phyloP scores from a whole-genome alignment of 1,139 yeast species.

The Starmera stellimalicola region DNA sequence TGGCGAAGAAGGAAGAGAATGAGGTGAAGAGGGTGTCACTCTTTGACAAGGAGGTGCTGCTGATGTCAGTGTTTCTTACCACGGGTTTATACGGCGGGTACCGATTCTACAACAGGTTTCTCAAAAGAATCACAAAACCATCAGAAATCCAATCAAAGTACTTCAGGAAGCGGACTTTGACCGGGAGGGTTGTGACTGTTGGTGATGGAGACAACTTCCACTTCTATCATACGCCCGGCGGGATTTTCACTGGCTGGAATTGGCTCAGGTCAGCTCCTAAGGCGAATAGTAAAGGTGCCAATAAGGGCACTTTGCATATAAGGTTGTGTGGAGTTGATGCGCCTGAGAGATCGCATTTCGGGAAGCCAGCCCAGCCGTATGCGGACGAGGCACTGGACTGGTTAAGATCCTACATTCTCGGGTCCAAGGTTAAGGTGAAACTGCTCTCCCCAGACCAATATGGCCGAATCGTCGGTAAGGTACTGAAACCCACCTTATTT shows the following conservation, averaged over 20 bases:
- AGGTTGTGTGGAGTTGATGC: conserved; percentile 96
- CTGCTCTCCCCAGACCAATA: conserved; percentile 86
- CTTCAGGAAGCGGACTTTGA: conserved; percentile 38
- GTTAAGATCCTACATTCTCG: conserved; percentile 57
- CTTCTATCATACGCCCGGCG: conserved; percentile 92
- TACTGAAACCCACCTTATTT: conserved; percentile 52
- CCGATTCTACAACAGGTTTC: conserved; percentile 25
- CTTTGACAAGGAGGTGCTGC: conserved; percentile 14
- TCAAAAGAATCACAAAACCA: conserved; percentile 30
- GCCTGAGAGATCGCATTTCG: conserved; percentile 93
- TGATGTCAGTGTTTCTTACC: conserved; percentile 22
- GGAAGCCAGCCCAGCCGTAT: conserved; percentile 85
- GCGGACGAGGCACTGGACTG: conserved; percentile 78
- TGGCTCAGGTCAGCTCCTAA: conserved; percentile 60
- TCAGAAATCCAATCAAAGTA: conserved; percentile 29
- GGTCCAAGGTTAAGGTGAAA: conserved; percentile 58
- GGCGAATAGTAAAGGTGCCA: conserved; percentile 27
- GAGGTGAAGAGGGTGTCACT: neutral
- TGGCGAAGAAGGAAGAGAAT: too few relatives aligned
- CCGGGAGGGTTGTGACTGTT: conserved; percentile 81
- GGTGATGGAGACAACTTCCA: conserved; percentile 97
- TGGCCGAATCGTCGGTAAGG: conserved; percentile 79
- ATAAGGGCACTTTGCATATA: conserved; percentile 35
- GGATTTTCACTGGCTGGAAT: conserved; percentile 83
- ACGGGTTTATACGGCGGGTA: conserved; percentile 26